These are phyloP conservation scores for Yamadazyma blattariae DNA, from an alignment of 1,139 yeast genomes.

Conservation along the genomic window DNA sequence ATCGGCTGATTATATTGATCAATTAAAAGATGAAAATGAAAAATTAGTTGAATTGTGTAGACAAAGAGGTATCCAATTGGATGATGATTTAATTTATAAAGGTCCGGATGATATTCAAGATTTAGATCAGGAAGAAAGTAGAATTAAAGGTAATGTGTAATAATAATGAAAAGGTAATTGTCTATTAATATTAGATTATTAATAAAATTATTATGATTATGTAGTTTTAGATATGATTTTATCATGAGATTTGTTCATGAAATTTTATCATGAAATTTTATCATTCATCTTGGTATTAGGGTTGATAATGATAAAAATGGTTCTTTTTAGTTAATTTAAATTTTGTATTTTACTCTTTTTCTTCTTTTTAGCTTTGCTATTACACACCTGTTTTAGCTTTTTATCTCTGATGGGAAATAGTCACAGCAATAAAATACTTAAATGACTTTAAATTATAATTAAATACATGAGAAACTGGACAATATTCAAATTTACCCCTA, in stretches of 20 bases:
- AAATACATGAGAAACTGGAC: constrained; percentile 25
- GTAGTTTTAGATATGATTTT: too few relatives aligned
- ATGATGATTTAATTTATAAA: constrained; percentile 34
- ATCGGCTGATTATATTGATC: constrained; percentile 46
- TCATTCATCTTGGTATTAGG: too few relatives aligned
- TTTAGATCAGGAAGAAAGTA: constrained; percentile 12
- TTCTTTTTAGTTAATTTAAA: too few relatives aligned
- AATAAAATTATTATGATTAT: too few relatives aligned
- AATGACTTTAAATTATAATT: constrained; percentile 18
- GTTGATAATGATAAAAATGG: too few relatives aligned
- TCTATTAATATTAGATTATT: too few relatives aligned
- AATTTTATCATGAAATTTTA: constrained; percentile 20
- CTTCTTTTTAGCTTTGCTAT: too few relatives aligned
- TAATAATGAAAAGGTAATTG: too few relatives aligned
- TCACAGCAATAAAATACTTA: constrained; percentile 21
- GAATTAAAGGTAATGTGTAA: constrained; percentile 4
- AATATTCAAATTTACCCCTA: constrained; percentile 16
- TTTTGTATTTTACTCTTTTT: too few relatives aligned
- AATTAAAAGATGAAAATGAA: constrained; percentile 37
- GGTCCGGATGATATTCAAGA: constrained; percentile 32
- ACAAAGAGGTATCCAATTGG: constrained; percentile 36
- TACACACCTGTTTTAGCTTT: too few relatives aligned
- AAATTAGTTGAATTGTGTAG: constrained; percentile 33
- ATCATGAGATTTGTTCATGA: neutral
- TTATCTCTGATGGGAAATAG: too few relatives aligned